Percentiles rank a stretch among this genome's conserved stretches.
Evolutionary conservation across 2,329 filamentous ascomycete species (phyloP).

Genomic region (Sclerotinia spermophila): DNA sequence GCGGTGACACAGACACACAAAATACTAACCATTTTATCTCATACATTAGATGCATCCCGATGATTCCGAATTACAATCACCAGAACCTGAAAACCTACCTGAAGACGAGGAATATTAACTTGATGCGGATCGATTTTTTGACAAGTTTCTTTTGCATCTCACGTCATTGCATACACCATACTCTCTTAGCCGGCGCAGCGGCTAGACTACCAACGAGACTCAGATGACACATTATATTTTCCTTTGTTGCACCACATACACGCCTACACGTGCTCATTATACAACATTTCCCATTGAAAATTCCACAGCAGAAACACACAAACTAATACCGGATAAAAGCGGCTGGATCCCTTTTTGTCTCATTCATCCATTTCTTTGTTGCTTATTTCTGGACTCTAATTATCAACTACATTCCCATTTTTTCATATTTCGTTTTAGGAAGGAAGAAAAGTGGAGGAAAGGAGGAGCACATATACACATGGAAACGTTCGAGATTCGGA

Average conservation of each 20-base stretch:
- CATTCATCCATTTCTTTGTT: background rate
- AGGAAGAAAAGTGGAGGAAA: background rate
- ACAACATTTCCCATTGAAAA: background rate
- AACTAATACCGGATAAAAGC: slow-evolving; percentile 5
- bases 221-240: background rate
- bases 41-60: slow-evolving; percentile 4
- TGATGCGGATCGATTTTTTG: background rate
- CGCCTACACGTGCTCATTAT: background rate
- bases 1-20: background rate
- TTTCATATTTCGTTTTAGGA: background rate
- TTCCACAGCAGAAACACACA: background rate
- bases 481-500: background rate
- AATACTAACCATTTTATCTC: slow-evolving; percentile 1
- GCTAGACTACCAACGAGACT: background rate
- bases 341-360: slow-evolving; percentile 4
- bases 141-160: background rate
- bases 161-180: background rate
- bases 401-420: background rate
- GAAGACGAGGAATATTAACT: slow-evolving; percentile 4
- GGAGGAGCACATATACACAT: background rate
- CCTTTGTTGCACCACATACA: background rate
- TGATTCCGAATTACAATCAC: slow-evolving; percentile 7
- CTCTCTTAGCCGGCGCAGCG: background rate
- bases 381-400: background rate
- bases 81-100: background rate